Base-by-base conservation (phyloP, 2,329 filamentous ascomycete species). In the Leptodontidium sp. region DNA sequence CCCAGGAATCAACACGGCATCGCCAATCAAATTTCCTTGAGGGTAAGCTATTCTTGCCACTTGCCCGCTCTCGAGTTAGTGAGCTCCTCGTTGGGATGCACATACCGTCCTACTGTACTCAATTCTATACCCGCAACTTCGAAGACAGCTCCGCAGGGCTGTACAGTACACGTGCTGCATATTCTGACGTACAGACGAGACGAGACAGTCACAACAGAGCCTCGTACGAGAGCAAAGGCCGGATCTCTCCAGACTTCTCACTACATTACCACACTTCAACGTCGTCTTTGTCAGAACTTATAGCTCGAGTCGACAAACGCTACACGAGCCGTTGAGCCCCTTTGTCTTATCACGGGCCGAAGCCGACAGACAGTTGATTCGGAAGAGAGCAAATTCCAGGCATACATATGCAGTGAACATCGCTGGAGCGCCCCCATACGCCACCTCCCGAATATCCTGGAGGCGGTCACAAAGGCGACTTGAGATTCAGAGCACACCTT, bases 261-360 rank as follows among this genome's bases (percentile, higher is more conserved):
- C 29, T 9, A 59, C 43, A 59, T 53, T 52, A 49, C 59, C 52
- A 62, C 26, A 32, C 53, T 21, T 58, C 49, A 14, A 49, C 47
- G 32, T 62, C 47, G 29, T 32, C 50, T 43, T 65, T 61, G 61
- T 64, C 50, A 70, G 57, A 53, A 43, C 29, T 61, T 35, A 47
- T 49, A 49, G 29, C 40, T 62, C 43, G 32, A 73, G 32, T 62
- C 45, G 52, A 43, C 55, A 53, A 68, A 64, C 26, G 57, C 50
- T 57, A 64, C 62, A 55, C 67, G 66, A 70, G 43, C 67, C 65
- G 67, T 67, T 69, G 68, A 49, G 68, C 52, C 65, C 52, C 58
- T 61, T 68, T 66, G 53, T 68, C 73, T 72, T 75, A 76, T 75
- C 72, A 73, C 74, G 72, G 71, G 47, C 74, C 74, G 75, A 76